Percentiles rank a stretch among this genome's conserved stretches.
phyloP scores from a whole-genome alignment of 129 eudicot species.

The Helichrysum umbraculigerum region DNA sequence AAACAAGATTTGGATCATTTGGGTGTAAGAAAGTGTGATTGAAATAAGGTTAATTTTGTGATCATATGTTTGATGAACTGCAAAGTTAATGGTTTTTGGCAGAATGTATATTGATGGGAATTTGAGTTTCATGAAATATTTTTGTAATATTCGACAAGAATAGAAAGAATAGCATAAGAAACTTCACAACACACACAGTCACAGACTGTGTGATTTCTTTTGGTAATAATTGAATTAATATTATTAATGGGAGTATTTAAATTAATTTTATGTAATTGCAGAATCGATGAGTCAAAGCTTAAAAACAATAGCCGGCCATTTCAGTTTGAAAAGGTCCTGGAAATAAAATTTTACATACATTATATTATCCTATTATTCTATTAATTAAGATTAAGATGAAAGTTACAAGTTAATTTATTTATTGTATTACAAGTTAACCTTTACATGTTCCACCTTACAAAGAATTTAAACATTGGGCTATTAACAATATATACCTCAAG shows the following conservation, averaged over 20 bases:
- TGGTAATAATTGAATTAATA: not conserved
- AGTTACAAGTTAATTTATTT: not conserved
- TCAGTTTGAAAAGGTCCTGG: slow-evolving; percentile 20
- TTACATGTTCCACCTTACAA: too few relatives aligned
- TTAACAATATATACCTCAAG: too few relatives aligned
- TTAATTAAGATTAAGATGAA: not conserved
- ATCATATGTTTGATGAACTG: slow-evolving; percentile 12
- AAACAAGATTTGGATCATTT: slow-evolving; percentile 5
- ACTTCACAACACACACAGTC: slow-evolving; percentile 27
- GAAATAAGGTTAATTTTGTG: not conserved
- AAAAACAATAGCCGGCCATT: slow-evolving; percentile 37
- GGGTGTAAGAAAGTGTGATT: slow-evolving; percentile 9
- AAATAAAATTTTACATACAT: not conserved
- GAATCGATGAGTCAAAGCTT: slow-evolving; percentile 14
- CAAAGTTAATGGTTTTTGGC: slow-evolving; percentile 10
- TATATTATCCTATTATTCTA: too few relatives aligned
- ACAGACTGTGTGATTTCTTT: slow-evolving; percentile 19
- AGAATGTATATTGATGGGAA: slow-evolving; percentile 13
- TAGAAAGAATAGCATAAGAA: slow-evolving; percentile 37
- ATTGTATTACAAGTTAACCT: not conserved
- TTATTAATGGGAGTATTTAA: not conserved
- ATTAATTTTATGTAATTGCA: slow-evolving; percentile 2
- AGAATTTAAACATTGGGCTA: too few relatives aligned
- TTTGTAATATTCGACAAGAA: slow-evolving; percentile 27
- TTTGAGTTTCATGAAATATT: slow-evolving; percentile 16